phyloP scores from a whole-genome alignment of 108 stramenopile species.

The Schizochytrium sp. region DNA sequence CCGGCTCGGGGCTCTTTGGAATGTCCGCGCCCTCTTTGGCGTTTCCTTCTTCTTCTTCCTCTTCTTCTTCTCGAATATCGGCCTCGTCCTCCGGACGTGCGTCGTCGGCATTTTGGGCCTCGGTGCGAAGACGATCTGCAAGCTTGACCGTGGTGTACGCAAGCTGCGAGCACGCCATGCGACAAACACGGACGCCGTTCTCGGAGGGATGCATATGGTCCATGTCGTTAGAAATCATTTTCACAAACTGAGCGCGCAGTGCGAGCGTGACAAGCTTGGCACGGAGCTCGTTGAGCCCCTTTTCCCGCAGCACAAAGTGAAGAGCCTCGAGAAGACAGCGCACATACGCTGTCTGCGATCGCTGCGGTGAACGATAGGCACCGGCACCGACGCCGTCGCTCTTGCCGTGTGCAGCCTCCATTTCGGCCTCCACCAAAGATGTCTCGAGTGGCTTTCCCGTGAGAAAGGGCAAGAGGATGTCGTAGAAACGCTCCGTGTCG shows the following conservation, averaged over 20 bases:
- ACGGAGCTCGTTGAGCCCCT: neutral
- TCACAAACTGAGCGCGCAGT: constrained; percentile 21
- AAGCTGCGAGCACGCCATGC: constrained; percentile 17
- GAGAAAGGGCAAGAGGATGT: constrained; percentile 26
- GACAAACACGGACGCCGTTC: constrained; percentile 23
- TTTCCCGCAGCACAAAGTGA: neutral
- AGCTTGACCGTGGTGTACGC: constrained; percentile 12
- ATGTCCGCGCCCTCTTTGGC: neutral
- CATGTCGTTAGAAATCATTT: constrained; percentile 28
- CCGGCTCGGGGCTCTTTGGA: neutral
- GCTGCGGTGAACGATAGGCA: constrained; percentile 20
- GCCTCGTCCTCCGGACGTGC: neutral
- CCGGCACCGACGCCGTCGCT: neutral
- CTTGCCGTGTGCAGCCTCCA: neutral
- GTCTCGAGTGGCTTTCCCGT: constrained; percentile 31
- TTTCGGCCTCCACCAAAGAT: constrained; percentile 27
- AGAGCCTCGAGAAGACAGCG: constrained; percentile 19
- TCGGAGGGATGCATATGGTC: constrained; percentile 1
- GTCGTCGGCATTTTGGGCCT: neutral
- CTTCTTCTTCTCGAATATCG: neutral
- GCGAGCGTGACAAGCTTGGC: constrained; percentile 18
- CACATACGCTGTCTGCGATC: constrained; percentile 28
- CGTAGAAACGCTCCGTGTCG: constrained; percentile 26
- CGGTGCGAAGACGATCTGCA: neutral
- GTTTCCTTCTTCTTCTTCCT: no score